Base-by-base conservation (phyloP, 495 filamentous ascomycete genomes). In the Penicillium chermesinum region DNA sequence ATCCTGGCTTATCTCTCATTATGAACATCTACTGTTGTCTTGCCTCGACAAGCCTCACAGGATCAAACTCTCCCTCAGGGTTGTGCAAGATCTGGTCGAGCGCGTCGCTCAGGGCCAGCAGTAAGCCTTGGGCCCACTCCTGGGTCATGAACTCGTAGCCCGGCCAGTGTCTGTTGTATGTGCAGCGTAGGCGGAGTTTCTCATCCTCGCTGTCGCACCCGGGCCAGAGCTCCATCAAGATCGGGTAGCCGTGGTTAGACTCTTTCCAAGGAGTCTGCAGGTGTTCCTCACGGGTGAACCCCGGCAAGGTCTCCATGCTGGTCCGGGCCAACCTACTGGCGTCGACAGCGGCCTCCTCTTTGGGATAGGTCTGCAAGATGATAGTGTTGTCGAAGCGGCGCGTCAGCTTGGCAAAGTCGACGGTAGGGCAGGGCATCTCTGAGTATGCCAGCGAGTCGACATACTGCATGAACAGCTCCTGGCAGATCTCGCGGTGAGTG, bases 151-250 rank as follows among this genome's bases (percentile, higher is more conserved):
- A 38, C 15, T 38, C 37, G 20, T 38, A 38, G 3, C 37, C 37
- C 5, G 37, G 37, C 7, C 20, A 18, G 7, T 19, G 37, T 19
- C 21, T 7, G 27, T 41, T 20, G 27, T 41, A 41, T 7, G 18
- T 18, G 18, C 38, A 21, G 12, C 27, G 21, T n/a, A 41, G 20
- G 8, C 19, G 21, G 19, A 41, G 21, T 21, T 20, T 20, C 14
- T 7, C 18, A 25, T 21, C 38, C 2, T 41, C 38, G 1, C n/a
- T n/a, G 7, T n/a, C 17, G 13, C 14, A 22, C 15, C 19, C 38
- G 7, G 38, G 38, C 38, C 38, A 41, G 19, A 41, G 19, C 19
- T 41, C 38, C 17, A 41, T 41, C 38, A 41, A 21, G 13, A 41
- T 41, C 1, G 38, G 38, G 18, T 21, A 21, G 7, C 38, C 38